Evolutionary conservation across 306 rosid genomes (phyloP).

Genomic region (Crataegus laevigata): DNA sequence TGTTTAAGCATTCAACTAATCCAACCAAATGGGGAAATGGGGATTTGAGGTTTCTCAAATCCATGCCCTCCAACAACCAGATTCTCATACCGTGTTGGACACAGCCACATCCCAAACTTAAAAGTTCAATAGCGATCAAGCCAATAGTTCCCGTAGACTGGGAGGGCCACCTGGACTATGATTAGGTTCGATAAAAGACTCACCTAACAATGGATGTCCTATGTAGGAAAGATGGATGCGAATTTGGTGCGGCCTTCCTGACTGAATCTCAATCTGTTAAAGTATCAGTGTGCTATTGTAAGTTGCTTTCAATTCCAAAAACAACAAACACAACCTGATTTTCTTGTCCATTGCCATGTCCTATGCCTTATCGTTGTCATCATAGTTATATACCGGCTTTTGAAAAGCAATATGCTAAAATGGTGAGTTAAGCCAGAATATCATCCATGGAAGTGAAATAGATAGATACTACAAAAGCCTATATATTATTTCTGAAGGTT

Average conservation of each 20-base stretch:
- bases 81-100: too few species aligned
- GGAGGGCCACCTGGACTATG: not conserved
- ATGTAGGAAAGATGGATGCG: slow-evolving; percentile 91
- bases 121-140: not conserved
- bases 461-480: not conserved
- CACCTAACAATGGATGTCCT: slow-evolving; percentile 83
- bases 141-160: not conserved
- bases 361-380: too few species aligned
- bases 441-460: not conserved
- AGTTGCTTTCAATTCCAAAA: not conserved
- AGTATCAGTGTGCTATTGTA: slow-evolving; percentile 6
- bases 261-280: slow-evolving; percentile 78
- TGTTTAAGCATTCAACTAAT: too few species aligned
- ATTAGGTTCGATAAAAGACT: not conserved
- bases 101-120: not conserved
- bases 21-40: not conserved
- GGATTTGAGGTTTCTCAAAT: not conserved
- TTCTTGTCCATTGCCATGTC: too few species aligned
- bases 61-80: not conserved
- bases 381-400: too few species aligned
- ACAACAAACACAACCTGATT: too few species aligned
- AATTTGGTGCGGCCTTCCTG: slow-evolving; percentile 95
- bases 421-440: not conserved
- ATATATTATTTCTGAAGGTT: not conserved
- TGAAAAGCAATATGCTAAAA: too few species aligned